These are phyloP conservation scores for Glycyrrhiza uralensis DNA, from an alignment of 306 rosid genomes.

Conservation along the genomic window DNA sequence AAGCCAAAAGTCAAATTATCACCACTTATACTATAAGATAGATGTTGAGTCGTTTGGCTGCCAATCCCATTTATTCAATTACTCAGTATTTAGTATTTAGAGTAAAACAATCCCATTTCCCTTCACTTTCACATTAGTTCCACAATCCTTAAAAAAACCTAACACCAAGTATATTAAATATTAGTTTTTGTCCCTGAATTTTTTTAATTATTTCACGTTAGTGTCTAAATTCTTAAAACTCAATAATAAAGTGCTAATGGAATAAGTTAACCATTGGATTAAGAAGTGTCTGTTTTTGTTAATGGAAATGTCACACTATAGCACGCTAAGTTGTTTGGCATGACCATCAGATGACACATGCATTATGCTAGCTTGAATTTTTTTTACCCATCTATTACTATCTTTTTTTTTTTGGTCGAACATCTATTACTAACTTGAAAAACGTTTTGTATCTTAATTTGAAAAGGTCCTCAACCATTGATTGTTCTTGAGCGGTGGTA, in stretches of 20 bases:
- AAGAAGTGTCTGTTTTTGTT: too few relatives aligned
- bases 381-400: too few relatives aligned
- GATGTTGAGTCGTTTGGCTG: not conserved
- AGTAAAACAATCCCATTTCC: not conserved
- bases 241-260: not conserved
- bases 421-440: too few relatives aligned
- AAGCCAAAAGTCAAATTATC: conserved; percentile 5
- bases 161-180: not conserved
- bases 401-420: too few relatives aligned
- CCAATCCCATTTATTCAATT: not conserved
- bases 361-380: too few relatives aligned
- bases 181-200: not conserved
- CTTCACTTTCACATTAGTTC: not conserved
- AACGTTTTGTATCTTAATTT: too few relatives aligned
- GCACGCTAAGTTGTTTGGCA: too few relatives aligned
- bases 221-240: not conserved
- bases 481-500: too few relatives aligned
- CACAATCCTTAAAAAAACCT: not conserved
- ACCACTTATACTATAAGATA: not conserved
- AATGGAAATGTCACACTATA: not conserved
- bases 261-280: too few relatives aligned
- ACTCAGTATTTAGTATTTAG: not conserved
- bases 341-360: too few relatives aligned
- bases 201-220: not conserved
- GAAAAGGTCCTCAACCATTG: too few relatives aligned